These are phyloP conservation scores for Clitopilus hobsonii DNA, from an alignment of 768 basidiomycete genomes.

Conservation along the genomic window DNA sequence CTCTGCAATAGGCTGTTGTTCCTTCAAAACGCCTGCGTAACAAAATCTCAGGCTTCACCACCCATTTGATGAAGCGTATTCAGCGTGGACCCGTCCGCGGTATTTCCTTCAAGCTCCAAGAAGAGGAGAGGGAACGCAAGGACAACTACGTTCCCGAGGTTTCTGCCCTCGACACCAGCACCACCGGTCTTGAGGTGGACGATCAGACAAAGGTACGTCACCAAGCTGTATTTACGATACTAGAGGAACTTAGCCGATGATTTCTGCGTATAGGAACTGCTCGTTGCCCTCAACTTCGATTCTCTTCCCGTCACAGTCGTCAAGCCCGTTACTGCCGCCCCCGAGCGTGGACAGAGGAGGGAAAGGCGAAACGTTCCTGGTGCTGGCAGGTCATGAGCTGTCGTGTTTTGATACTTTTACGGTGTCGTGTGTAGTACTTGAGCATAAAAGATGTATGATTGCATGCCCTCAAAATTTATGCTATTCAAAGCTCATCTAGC, in stretches of 20 bases:
- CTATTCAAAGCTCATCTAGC: not conserved
- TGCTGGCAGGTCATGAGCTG: conserved; percentile 48
- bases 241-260: not conserved
- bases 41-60: conserved; percentile 99
- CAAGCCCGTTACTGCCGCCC: conserved; percentile 54
- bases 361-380: conserved; percentile 81
- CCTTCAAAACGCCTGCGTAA: conserved; percentile 99
- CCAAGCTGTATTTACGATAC: too few relatives aligned
- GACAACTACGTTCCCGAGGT: conserved; percentile 99
- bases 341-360: conserved; percentile 69
- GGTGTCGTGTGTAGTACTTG: not conserved
- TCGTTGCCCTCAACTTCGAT: conserved; percentile 92
- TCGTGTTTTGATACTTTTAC: not conserved
- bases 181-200: conserved; percentile 81
- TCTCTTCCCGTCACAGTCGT: conserved; percentile 75
- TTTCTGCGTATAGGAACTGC: conserved; percentile 68
- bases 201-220: conserved; percentile 83
- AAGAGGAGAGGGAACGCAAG: conserved; percentile 98
- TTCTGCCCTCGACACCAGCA: conserved; percentile 84
- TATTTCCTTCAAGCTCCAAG: conserved; percentile 99
- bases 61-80: conserved; percentile 99
- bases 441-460: conserved; percentile 1
- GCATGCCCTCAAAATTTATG: conserved; percentile 1
- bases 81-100: conserved; percentile 97
- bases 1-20: conserved; percentile 72